phyloP scores from a whole-genome alignment of 345 rosid genomes.

The Salix udensis region DNA sequence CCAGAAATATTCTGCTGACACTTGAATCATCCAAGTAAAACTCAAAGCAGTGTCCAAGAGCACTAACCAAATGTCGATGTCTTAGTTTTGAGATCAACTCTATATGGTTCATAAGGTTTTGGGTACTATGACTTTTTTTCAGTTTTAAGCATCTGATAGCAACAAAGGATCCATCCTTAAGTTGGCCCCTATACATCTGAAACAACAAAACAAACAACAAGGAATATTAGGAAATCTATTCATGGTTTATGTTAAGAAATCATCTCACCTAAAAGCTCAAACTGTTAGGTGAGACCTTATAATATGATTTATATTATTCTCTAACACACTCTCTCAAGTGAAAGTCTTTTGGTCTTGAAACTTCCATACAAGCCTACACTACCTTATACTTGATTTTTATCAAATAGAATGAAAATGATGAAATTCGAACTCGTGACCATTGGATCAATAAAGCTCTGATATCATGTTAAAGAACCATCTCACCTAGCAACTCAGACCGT shows the following conservation, averaged over 20 bases:
- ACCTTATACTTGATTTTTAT: too few relatives aligned
- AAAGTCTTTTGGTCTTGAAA: too few relatives aligned
- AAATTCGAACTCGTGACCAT: too few relatives aligned
- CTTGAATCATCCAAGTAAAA: constrained; percentile 91
- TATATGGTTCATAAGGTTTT: constrained; percentile 73
- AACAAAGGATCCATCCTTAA: constrained; percentile 70
- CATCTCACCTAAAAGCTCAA: too few relatives aligned
- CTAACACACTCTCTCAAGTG: too few relatives aligned
- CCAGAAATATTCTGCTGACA: constrained; percentile 84
- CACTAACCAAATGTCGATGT: constrained; percentile 81
- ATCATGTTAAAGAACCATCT: too few relatives aligned
- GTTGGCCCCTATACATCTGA: constrained; percentile 83
- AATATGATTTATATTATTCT: too few relatives aligned
- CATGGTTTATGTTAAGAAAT: not conserved
- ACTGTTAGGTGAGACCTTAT: fast-evolving
- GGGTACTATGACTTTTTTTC: constrained; percentile 71
- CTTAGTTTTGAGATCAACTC: constrained; percentile 84
- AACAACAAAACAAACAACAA: constrained; percentile 10
- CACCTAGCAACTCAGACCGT: too few relatives aligned
- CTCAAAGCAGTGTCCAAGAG: constrained; percentile 89
- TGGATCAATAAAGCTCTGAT: too few relatives aligned
- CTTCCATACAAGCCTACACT: too few relatives aligned
- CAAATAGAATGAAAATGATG: too few relatives aligned
- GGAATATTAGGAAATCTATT: not conserved
- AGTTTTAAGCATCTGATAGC: constrained; percentile 83